Percentiles rank a stretch among this genome's conserved stretches.
phyloP scores from a whole-genome alignment of 2,329 filamentous ascomycete genomes.

The Calonectria leucothoes region DNA sequence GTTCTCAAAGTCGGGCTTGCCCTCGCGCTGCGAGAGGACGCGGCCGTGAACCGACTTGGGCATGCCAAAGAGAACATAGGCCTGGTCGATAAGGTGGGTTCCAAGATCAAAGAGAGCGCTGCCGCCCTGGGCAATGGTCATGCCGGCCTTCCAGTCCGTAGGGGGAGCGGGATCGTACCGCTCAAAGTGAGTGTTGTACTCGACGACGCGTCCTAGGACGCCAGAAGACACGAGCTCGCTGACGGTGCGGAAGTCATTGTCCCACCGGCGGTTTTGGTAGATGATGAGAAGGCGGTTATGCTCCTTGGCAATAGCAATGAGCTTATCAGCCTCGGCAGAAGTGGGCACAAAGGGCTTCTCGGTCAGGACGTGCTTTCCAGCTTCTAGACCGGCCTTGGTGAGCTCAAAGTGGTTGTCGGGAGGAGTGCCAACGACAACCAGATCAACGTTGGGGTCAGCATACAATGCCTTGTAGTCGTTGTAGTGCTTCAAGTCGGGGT shows the following conservation, averaged over 20 bases:
- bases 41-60: conserved; percentile 76
- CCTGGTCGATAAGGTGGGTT: conserved; percentile 82
- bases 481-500: conserved; percentile 74
- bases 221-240: conserved; percentile 69
- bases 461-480: conserved; percentile 71
- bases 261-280: conserved; percentile 84
- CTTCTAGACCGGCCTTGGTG: conserved; percentile 72
- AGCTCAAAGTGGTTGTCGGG: conserved; percentile 78
- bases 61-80: conserved; percentile 75
- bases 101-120: conserved; percentile 81
- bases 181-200: conserved; percentile 86
- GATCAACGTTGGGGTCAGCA: conserved; percentile 72
- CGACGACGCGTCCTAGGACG: conserved; percentile 76
- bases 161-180: conserved; percentile 73
- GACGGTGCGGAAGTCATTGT: conserved; percentile 80
- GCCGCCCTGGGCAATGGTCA: conserved; percentile 70
- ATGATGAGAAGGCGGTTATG: conserved; percentile 69
- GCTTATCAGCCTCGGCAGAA: conserved; percentile 72
- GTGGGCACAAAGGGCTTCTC: conserved; percentile 88
- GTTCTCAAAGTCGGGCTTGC: conserved; percentile 57
- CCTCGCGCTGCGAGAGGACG: conserved; percentile 73
- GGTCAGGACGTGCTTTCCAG: conserved; percentile 81
- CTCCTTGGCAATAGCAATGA: conserved; percentile 66
- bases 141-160: conserved; percentile 73
- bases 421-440: conserved; percentile 78